These are phyloP conservation scores for Clarireedia hainanense DNA, from an alignment of 2,329 filamentous ascomycete species.

Conservation along the genomic window DNA sequence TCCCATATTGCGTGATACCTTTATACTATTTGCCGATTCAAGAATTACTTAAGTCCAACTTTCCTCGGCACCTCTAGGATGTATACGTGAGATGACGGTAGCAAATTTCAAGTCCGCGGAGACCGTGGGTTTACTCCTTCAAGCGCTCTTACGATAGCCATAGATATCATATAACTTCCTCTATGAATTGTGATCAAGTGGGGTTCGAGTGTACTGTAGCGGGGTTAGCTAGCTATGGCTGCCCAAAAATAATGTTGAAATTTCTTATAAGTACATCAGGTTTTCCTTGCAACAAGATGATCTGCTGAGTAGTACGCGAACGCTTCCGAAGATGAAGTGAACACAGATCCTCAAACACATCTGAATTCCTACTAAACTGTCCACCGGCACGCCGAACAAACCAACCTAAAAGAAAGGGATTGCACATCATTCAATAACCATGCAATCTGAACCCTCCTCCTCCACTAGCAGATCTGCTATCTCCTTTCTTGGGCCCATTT, in stretches of 20 bases:
- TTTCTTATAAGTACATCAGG: neutral
- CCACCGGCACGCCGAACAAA: neutral
- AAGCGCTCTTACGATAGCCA: too few relatives aligned
- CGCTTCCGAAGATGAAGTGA: conserved; percentile 8
- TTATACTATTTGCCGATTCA: neutral
- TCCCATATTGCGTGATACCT: neutral
- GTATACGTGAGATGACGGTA: neutral
- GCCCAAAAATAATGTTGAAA: conserved; percentile 4
- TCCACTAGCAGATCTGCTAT: conserved; percentile 28
- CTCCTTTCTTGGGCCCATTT: conserved; percentile 55
- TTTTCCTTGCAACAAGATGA: neutral
- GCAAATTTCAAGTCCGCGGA: neutral
- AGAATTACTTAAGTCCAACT: neutral
- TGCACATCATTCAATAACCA: neutral
- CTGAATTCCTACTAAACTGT: neutral
- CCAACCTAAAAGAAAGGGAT: neutral
- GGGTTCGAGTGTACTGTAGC: neutral
- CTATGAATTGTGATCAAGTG: neutral
- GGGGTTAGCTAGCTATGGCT: neutral
- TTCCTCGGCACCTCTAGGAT: neutral
- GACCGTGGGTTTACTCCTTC: too few relatives aligned
- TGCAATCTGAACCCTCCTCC: conserved; percentile 6
- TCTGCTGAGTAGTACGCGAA: conserved; percentile 6
- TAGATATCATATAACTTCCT: neutral
- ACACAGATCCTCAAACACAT: neutral